Percentiles rank a stretch among this genome's conserved stretches.
These are phyloP conservation scores for Pharus latifolius DNA, from an alignment of 176 grass and related monocot species.

Conservation along the genomic window DNA sequence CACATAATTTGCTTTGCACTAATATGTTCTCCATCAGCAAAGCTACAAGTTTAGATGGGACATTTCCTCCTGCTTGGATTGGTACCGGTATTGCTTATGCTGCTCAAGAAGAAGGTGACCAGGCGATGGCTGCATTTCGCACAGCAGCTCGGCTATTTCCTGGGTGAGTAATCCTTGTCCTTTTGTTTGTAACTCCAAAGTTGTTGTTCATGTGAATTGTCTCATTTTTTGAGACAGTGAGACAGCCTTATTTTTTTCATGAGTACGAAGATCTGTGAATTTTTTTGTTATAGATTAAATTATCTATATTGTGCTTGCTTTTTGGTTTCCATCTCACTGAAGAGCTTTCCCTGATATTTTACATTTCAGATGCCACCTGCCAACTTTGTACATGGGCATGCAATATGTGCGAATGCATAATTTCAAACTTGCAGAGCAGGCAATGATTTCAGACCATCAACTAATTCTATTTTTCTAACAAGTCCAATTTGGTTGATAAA, in stretches of 20 bases:
- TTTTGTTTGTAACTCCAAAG: not conserved
- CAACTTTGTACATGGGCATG: slow-evolving; percentile 95
- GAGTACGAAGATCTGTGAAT: not conserved
- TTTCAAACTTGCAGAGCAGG: slow-evolving; percentile 94
- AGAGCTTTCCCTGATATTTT: not conserved
- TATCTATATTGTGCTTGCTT: not conserved
- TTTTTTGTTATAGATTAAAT: not conserved
- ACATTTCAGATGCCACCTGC: slow-evolving; percentile 82
- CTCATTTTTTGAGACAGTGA: too few relatives aligned
- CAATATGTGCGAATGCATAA: slow-evolving; percentile 88
- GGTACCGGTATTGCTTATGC: slow-evolving; percentile 86
- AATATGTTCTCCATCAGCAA: slow-evolving; percentile 56
- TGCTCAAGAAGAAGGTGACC: slow-evolving; percentile 89
- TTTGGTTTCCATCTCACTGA: slow-evolving; percentile 16
- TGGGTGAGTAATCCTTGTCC: slow-evolving; percentile 46
- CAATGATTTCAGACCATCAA: slow-evolving; percentile 15
- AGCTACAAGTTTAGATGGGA: slow-evolving; percentile 77
- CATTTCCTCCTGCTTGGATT: slow-evolving; percentile 95
- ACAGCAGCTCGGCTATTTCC: slow-evolving; percentile 92
- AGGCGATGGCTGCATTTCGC: slow-evolving; percentile 91
- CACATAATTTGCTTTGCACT: slow-evolving; percentile 6
- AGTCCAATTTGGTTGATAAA: not conserved
- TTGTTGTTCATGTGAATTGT: slow-evolving; percentile 8
- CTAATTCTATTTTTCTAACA: not conserved
- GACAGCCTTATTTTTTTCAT: not conserved